Evolutionary conservation across 2,329 filamentous ascomycete species (phyloP).

Genomic region (Grosmannia clavigera): DNA sequence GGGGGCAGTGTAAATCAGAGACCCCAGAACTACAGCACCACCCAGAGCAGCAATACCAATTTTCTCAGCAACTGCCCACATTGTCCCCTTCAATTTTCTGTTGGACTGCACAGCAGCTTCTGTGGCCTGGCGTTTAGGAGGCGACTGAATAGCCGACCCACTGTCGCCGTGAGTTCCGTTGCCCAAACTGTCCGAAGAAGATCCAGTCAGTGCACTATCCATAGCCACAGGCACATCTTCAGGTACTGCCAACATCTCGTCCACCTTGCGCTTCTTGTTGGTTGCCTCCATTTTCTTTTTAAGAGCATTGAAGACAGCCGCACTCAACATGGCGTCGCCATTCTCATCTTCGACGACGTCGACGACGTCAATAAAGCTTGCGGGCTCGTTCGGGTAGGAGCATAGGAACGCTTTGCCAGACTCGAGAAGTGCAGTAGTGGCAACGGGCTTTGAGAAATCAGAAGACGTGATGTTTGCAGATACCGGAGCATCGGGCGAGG

Average conservation of each 20-base stretch:
- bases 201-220: neutral
- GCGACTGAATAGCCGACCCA: neutral
- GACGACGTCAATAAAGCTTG: neutral
- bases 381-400: neutral
- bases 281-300: neutral
- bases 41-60: conserved; percentile 25
- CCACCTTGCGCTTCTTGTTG: conserved; percentile 20
- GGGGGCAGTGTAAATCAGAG: conserved; percentile 26
- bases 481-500: neutral
- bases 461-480: neutral
- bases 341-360: neutral
- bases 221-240: neutral
- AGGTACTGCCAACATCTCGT: conserved; percentile 13
- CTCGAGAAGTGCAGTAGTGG: neutral
- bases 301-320: neutral
- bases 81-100: neutral
- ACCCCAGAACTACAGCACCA: conserved; percentile 23
- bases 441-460: neutral
- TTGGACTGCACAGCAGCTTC: neutral
- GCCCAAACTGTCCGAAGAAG: neutral
- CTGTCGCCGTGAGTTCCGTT: neutral
- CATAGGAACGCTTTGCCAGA: conserved; percentile 2
- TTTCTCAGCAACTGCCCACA: conserved; percentile 10
- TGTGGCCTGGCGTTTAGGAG: conserved; percentile 10
- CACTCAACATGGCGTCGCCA: conserved; percentile 6